Percentiles rank a stretch among this genome's conserved stretches.
phyloP scores from a whole-genome alignment of 257 asterid genomes.

The Marsdenia floribunda region DNA sequence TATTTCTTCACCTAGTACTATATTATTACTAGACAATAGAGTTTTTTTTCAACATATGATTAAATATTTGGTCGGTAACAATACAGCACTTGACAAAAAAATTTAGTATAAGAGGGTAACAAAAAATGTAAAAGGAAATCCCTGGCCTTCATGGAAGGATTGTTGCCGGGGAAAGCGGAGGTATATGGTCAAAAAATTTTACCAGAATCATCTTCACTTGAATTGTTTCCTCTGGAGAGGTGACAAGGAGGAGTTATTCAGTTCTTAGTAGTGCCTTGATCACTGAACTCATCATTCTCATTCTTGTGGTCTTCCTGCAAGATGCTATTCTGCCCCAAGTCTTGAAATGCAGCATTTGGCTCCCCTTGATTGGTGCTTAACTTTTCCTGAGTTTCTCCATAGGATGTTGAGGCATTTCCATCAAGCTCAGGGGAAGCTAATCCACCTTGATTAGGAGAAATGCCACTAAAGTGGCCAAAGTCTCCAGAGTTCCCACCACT shows the following conservation, averaged over 20 bases:
- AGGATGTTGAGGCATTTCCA: background rate
- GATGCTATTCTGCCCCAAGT: conserved; percentile 7
- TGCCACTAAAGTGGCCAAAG: conserved; percentile 6
- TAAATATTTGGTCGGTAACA: too few species aligned
- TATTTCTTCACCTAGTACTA: too few species aligned
- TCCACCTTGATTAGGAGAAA: conserved; percentile 13
- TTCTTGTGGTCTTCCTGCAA: conserved; percentile 17
- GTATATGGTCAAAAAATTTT: background rate
- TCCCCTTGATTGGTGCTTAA: conserved; percentile 7
- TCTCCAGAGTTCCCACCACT: conserved; percentile 17
- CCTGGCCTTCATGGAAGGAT: background rate
- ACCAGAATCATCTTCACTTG: background rate
- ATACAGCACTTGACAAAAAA: too few species aligned
- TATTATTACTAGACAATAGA: too few species aligned
- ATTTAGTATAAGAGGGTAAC: too few species aligned
- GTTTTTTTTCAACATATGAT: too few species aligned
- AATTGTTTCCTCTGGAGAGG: background rate
- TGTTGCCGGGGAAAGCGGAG: background rate
- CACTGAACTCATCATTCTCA: conserved; percentile 14
- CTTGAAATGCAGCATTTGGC: conserved; percentile 8
- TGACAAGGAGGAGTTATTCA: conserved; percentile 1
- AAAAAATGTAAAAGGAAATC: too few species aligned
- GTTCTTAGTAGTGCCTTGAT: conserved; percentile 22
- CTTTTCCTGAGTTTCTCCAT: conserved; percentile 15
- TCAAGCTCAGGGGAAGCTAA: conserved; percentile 9